These are phyloP conservation scores for Hypoxylon rickii DNA, from an alignment of 495 filamentous ascomycete species.

Conservation along the genomic window DNA sequence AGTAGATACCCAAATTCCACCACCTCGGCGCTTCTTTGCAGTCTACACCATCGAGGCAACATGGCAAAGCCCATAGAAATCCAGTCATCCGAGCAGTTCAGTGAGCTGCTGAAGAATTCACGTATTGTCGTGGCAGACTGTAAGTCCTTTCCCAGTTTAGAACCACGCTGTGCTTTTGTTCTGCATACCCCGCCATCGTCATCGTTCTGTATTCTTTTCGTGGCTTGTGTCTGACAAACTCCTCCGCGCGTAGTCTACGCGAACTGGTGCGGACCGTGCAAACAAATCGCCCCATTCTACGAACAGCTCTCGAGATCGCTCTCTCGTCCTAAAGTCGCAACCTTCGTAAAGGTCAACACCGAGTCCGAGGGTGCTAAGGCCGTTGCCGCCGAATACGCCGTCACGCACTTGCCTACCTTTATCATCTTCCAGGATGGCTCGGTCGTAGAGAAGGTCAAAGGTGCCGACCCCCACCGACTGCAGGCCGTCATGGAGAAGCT, in stretches of 20 bases:
- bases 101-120: conserved; percentile 65
- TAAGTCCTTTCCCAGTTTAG: conserved; percentile 54
- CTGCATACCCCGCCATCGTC: conserved; percentile 32
- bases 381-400: conserved; percentile 68
- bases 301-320: conserved; percentile 75
- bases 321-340: conserved; percentile 72
- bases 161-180: conserved; percentile 3
- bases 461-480: conserved; percentile 72
- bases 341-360: conserved; percentile 86
- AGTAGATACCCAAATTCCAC: neutral
- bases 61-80: conserved; percentile 75
- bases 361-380: conserved; percentile 67
- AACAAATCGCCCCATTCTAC: conserved; percentile 81
- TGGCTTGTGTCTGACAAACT: conserved; percentile 33
- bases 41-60: conserved; percentile 16
- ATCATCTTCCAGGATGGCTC: conserved; percentile 81
- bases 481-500: conserved; percentile 73
- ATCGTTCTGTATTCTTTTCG: conserved; percentile 15
- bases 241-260: conserved; percentile 70
- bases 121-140: conserved; percentile 84
- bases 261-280: conserved; percentile 85
- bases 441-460: conserved; percentile 67
- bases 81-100: conserved; percentile 71
- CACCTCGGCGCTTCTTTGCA: neutral
- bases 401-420: conserved; percentile 85